Evolutionary conservation across 2,329 filamentous ascomycete species (phyloP).

Genomic region (Cercospora brassicicola): DNA sequence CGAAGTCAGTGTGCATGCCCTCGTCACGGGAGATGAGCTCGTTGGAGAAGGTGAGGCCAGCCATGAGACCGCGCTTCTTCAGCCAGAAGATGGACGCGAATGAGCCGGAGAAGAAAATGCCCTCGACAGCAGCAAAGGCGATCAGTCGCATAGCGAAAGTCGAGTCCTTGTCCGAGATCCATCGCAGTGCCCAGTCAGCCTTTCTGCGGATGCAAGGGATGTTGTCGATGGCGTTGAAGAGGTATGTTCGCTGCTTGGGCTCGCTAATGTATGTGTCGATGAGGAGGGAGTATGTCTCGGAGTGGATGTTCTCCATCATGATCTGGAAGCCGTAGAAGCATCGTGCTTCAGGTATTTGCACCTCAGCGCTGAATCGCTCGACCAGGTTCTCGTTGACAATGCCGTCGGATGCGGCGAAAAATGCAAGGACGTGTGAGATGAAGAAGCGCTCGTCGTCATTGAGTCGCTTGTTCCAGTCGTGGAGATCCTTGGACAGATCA

Average conservation of each 20-base stretch:
- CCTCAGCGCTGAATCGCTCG: slow-evolving; percentile 94
- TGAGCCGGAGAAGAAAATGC: slow-evolving; percentile 98
- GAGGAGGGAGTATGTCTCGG: slow-evolving; percentile 97
- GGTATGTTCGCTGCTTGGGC: slow-evolving; percentile 84
- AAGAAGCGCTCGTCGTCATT: slow-evolving; percentile 98
- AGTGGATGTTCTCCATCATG: slow-evolving; percentile 99
- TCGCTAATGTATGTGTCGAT: slow-evolving; percentile 99
- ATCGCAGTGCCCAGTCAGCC: slow-evolving; percentile 93
- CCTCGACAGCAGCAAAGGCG: slow-evolving; percentile 95
- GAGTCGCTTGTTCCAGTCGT: slow-evolving; percentile 98
- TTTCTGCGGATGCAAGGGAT: slow-evolving; percentile 98
- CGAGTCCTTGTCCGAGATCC: slow-evolving; percentile 91
- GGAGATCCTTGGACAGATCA: slow-evolving; percentile 95
- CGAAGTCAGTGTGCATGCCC: slow-evolving; percentile 98
- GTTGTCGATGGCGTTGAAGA: slow-evolving; percentile 98
- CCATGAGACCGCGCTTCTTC: slow-evolving; percentile 99
- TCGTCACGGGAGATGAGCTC: slow-evolving; percentile 99
- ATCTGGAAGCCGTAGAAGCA: slow-evolving; percentile 99
- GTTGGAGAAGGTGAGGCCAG: slow-evolving; percentile 97
- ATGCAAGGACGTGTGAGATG: slow-evolving; percentile 95
- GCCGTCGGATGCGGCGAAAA: slow-evolving; percentile 97
- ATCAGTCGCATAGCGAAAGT: slow-evolving; percentile 94
- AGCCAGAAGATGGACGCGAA: slow-evolving; percentile 99
- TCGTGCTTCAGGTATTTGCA: slow-evolving; percentile 94
- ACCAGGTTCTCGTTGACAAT: slow-evolving; percentile 99